phyloP scores from a whole-genome alignment of 768 basidiomycete genomes.

The Wakefieldia striispora region DNA sequence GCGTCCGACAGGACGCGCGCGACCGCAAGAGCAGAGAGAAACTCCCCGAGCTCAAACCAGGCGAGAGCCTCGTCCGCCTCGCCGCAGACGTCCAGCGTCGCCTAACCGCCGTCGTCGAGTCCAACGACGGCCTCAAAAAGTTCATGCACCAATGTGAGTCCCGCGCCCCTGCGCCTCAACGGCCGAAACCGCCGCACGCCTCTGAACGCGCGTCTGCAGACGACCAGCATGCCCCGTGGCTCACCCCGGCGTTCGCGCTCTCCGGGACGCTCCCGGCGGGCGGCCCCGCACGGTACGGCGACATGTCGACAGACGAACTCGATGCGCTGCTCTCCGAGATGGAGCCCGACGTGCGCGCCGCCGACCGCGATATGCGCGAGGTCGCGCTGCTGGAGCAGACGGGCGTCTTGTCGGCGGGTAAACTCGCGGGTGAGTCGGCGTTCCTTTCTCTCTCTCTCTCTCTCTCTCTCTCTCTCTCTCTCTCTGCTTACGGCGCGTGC shows the following conservation, averaged over 20 bases:
- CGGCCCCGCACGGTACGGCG: constrained; percentile 48
- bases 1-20: constrained; percentile 51
- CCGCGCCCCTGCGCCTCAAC: too few species aligned
- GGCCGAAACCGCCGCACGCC: too few species aligned
- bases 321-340: constrained; percentile 73
- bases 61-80: constrained; percentile 56
- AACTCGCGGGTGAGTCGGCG: constrained; percentile 56
- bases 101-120: constrained; percentile 56
- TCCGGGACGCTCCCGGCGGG: constrained; percentile 53
- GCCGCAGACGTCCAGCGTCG: constrained; percentile 60
- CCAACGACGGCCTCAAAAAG: constrained; percentile 67
- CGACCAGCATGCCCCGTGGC: constrained; percentile 69
- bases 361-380: constrained; percentile 79
- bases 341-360: constrained; percentile 80
- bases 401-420: constrained; percentile 71
- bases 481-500: background rate
- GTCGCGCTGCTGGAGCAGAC: constrained; percentile 68
- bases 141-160: constrained; percentile 78
- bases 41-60: constrained; percentile 41
- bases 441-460: background rate
- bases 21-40: constrained; percentile 38
- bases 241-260: constrained; percentile 75
- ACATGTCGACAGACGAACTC: constrained; percentile 65
- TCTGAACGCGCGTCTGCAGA: constrained; percentile 48
- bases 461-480: background rate